These are phyloP conservation scores for Populus nigra DNA, from an alignment of 345 rosid genomes.

Conservation along the genomic window DNA sequence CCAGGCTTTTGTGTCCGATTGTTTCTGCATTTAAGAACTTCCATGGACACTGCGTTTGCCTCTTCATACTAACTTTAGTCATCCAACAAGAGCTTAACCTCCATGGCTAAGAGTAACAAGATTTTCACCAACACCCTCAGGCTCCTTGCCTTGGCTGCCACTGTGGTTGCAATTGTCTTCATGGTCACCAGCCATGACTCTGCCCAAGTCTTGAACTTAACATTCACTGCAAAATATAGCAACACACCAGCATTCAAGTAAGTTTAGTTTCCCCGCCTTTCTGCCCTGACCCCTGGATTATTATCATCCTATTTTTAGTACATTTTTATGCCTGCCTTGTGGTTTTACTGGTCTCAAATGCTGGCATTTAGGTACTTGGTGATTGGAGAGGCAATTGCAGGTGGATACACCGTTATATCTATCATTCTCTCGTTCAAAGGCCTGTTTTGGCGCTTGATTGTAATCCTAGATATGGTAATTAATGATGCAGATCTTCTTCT, in stretches of 20 bases:
- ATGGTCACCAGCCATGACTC: constrained; percentile 52
- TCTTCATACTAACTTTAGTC: not conserved
- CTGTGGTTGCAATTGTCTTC: constrained; percentile 32
- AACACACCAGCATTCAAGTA: constrained; percentile 49
- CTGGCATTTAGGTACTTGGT: constrained; percentile 37
- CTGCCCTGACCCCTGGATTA: not conserved
- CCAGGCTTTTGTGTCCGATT: not conserved
- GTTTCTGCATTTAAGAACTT: not conserved
- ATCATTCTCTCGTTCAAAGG: constrained; percentile 30
- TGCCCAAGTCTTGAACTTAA: constrained; percentile 45
- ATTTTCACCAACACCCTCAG: constrained; percentile 31
- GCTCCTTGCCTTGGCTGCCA: constrained; percentile 44
- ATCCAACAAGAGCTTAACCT: not conserved
- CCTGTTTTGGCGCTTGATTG: constrained; percentile 25
- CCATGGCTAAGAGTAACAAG: constrained; percentile 9
- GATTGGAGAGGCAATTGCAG: constrained; percentile 50
- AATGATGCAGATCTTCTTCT: not conserved
- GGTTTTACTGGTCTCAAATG: not conserved
- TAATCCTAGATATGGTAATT: constrained; percentile 45
- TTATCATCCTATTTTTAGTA: not conserved
- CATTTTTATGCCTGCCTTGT: not conserved
- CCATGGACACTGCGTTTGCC: too few species aligned
- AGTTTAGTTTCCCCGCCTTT: not conserved
- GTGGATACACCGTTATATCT: constrained; percentile 34
- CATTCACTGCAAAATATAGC: constrained; percentile 51